Evolutionary conservation across 441 rosid genomes (phyloP), one percentile per base, ranked within the genome.

Genomic region (Daphne laureola): DNA sequence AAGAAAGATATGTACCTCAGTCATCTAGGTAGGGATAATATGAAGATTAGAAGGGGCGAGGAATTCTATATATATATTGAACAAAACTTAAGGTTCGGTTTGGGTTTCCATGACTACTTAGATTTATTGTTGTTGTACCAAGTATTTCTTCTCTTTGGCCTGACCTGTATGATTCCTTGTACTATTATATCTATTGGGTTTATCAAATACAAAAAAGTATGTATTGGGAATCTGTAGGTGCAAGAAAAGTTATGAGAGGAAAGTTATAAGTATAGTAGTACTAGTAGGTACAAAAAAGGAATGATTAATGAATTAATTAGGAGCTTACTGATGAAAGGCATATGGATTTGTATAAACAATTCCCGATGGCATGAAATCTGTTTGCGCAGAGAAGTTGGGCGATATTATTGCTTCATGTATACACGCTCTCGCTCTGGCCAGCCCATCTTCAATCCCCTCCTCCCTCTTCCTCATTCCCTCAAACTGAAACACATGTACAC

Each of bases 321-420:
- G 18, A 46, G 31, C 40, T 54, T 54, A 71, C 75, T 71, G 75
- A 54, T 62, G 71, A 55, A 71, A 71, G 48, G 71, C 75, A 55
- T 66, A 58, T 0, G 71, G 31, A 36, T 66, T 66, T 63, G 71
- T 62, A 59, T 71, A 71, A 31, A 63, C 49, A 5, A 25, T 55
- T 51, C 75, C 75, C 8, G 50, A 36, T 52, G 71, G 75, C 27
- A 66, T 41, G 49, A 62, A 70, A 31, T 58, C 46, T 15, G 61
- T 51, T 21, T 62, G 52, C 1, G 52, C 35, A 1, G 53, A 46
- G 47, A 31, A 45, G 21, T 46, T 57, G 43, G 43, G 46, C 5
- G 18, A 27, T 31, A 15, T 17, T 41, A 56, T 56, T 0, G 60
- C 60, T 56, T 56, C 31, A 4, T 4, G 44, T 31, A 57, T 57